Base-by-base conservation (phyloP, 257 asterid species). In the Petrea volubilis region DNA sequence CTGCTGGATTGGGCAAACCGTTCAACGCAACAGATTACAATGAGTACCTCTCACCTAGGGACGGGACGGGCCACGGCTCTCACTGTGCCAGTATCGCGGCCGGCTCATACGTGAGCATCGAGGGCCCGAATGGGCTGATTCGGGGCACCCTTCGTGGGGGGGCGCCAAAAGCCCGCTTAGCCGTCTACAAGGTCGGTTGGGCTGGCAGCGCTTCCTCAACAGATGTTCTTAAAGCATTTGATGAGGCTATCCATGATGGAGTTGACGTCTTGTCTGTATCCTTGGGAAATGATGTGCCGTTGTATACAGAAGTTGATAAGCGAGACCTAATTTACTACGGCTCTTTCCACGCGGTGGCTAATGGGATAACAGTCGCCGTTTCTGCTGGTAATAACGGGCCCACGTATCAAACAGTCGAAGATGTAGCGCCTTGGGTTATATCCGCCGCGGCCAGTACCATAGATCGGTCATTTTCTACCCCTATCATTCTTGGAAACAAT, bases 221-320 rank as follows among this genome's bases (percentile, higher is more conserved):
- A 0, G 87, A 77, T 53, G 12, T 77, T 46, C 59, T 83, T 7
- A 71, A 71, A 58, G 87, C 81, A 10, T 72, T 83, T 13, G 83
- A 83, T 28, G 75, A 70, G 51, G 87, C 87, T 24, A 74, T 83
- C 28, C 78, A 78, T 67, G 84, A 80, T 33, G 77, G 86, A 10
- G 83, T 83, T 11, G 80, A 83, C 21, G 58, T 78, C 24, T n/a
- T 83, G 52, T 83, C 84, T 0, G 2, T 78, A 2, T 83, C 88
- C 1, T 28, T 78, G 8, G 80, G 78, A 15, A 7, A 10, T 0
- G 25, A 3, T 7, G 0, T 75, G 20, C 77, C 79, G 15, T n/a
- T 23, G 28, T 70, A 14, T 43, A 65, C 80, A 0, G 84, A 79
- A 53, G 21, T 36, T 1, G 77, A 75, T 43, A 49, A 57, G 18